These are phyloP conservation scores for Brassica hybrid DNA, from an alignment of 441 rosid species.

Conservation along the genomic window DNA sequence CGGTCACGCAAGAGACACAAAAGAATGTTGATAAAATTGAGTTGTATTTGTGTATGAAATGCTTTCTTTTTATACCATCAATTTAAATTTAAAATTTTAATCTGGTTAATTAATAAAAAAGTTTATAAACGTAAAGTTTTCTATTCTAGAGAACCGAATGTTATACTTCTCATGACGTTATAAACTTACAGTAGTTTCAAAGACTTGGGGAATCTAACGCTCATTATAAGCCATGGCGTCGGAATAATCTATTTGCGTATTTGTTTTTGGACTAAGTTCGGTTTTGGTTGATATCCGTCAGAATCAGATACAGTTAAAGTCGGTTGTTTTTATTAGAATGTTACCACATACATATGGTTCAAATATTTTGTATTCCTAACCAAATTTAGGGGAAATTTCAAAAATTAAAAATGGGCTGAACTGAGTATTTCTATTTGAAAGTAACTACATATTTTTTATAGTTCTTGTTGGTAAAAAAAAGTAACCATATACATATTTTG, in stretches of 20 bases:
- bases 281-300: neutral
- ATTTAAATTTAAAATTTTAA: neutral
- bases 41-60: slow-evolving; percentile 22
- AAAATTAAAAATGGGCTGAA: neutral
- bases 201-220: neutral
- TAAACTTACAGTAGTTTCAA: neutral
- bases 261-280: neutral
- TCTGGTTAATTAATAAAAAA: neutral
- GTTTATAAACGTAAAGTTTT: slow-evolving; percentile 21
- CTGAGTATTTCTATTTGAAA: neutral
- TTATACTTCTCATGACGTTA: neutral
- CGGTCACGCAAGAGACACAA: slow-evolving; percentile 33
- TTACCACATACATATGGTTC: neutral
- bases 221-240: too few relatives aligned
- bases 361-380: neutral
- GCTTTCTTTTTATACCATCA: slow-evolving; percentile 3
- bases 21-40: slow-evolving; percentile 12
- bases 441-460: neutral
- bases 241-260: too few relatives aligned
- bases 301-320: neutral
- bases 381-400: neutral
- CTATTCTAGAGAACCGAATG: too few relatives aligned
- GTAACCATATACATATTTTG: neutral
- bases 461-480: neutral
- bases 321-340: neutral